Evolutionary conservation across 305 asterid genomes (phyloP).

Genomic region (Solanum hybrid): DNA sequence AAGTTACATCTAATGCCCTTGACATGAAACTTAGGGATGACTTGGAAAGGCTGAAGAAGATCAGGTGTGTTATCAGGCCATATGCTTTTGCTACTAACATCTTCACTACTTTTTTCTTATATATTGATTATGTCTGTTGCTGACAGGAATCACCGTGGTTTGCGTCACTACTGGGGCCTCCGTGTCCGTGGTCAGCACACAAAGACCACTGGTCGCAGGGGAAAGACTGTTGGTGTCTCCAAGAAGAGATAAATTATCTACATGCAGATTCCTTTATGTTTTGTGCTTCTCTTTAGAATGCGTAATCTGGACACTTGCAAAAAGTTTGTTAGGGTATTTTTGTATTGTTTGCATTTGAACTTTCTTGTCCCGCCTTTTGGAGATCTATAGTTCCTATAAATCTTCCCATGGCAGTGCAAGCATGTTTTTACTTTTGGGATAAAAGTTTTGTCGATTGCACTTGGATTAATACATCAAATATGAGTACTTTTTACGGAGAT

Average conservation of each 20-base stretch:
- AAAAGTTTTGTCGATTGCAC: neutral
- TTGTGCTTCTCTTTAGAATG: neutral
- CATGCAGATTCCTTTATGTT: neutral
- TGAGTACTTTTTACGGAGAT: neutral
- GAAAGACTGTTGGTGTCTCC: constrained; percentile 37
- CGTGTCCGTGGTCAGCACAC: constrained; percentile 37
- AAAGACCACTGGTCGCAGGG: constrained; percentile 32
- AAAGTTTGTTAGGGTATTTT: neutral
- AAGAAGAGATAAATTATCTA: constrained; percentile 18
- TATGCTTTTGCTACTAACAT: neutral
- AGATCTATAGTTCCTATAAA: neutral
- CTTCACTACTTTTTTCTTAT: neutral
- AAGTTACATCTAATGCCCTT: constrained; percentile 22
- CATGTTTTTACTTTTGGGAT: neutral
- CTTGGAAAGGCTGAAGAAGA: constrained; percentile 26
- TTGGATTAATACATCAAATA: neutral
- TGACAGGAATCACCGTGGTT: constrained; percentile 30
- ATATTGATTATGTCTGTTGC: neutral
- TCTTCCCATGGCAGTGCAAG: neutral
- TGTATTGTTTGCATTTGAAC: neutral
- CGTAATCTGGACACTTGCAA: neutral
- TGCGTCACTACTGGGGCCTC: constrained; percentile 36
- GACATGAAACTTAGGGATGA: constrained; percentile 27
- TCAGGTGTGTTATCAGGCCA: constrained; percentile 6
- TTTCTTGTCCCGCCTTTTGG: neutral